Conservation (phyloP, 495 filamentous ascomycete species). For the Neurospora intermedia region DNA sequence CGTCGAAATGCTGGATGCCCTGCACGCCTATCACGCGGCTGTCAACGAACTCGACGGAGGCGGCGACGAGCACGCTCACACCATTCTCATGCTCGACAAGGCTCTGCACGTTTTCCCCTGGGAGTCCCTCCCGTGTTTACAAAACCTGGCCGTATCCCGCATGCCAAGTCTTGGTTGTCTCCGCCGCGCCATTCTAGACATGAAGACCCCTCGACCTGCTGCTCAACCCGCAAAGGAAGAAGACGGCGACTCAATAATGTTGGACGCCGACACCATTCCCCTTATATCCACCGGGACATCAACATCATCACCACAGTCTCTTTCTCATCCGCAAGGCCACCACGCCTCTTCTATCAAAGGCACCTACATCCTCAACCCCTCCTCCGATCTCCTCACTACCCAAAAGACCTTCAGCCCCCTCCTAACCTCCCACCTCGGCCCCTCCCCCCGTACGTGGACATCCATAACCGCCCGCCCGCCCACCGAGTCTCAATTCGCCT, state of each 20-base stretch:
- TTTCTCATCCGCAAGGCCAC: slow-evolving; percentile 30
- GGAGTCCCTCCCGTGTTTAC: slow-evolving; percentile 86
- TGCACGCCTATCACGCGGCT: slow-evolving; percentile 61
- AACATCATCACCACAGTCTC: neutral
- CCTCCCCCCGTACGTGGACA: slow-evolving; percentile 49
- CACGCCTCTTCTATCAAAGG: slow-evolving; percentile 51
- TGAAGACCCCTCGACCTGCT: slow-evolving; percentile 2
- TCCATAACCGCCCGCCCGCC: slow-evolving; percentile 56
- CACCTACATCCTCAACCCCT: slow-evolving; percentile 76
- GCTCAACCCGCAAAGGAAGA: neutral
- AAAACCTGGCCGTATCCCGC: slow-evolving; percentile 67
- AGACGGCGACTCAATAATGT: neutral
- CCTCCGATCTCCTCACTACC: slow-evolving; percentile 65
- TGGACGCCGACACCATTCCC: neutral
- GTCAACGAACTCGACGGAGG: slow-evolving; percentile 26
- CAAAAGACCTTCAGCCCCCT: slow-evolving; percentile 58
- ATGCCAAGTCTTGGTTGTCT: slow-evolving; percentile 76
- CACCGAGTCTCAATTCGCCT: slow-evolving; percentile 64
- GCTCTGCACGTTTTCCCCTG: slow-evolving; percentile 82
- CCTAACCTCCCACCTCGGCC: slow-evolving; percentile 44
- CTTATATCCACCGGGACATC: neutral
- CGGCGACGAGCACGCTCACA: slow-evolving; percentile 48
- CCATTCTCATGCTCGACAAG: slow-evolving; percentile 88
- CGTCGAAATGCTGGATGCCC: slow-evolving; percentile 69
- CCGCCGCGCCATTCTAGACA: slow-evolving; percentile 38